These are phyloP conservation scores for Chaetomiaceae sp. DNA, from an alignment of 2,329 filamentous ascomycete genomes.

Conservation along the genomic window DNA sequence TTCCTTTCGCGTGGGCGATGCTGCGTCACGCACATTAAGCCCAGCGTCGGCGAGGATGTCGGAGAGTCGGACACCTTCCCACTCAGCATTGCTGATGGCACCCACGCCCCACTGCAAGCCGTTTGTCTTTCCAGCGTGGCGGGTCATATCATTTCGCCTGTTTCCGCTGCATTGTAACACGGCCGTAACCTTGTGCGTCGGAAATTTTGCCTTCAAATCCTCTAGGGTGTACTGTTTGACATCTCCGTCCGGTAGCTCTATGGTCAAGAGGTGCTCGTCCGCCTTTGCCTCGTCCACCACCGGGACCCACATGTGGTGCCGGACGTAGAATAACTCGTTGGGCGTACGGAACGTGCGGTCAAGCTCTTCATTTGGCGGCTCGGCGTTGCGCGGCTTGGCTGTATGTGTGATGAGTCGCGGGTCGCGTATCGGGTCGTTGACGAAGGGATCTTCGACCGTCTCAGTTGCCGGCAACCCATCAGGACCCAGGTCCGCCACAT, in stretches of 20 bases:
- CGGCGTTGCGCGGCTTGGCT: conserved; percentile 56
- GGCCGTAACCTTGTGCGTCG: conserved; percentile 48
- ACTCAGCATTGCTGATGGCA: conserved; percentile 57
- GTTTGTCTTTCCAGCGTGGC: conserved; percentile 44
- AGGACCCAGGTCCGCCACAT: conserved; percentile 51
- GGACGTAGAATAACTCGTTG: conserved; percentile 54
- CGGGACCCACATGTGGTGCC: conserved; percentile 63
- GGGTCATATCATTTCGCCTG: conserved; percentile 56
- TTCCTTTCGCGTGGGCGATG: conserved; percentile 3
- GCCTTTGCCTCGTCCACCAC: conserved; percentile 37
- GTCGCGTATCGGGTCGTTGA: conserved; percentile 50
- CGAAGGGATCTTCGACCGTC: conserved; percentile 57
- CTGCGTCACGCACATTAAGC: conserved; percentile 31
- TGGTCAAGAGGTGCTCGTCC: conserved; percentile 43
- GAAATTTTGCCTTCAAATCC: conserved; percentile 52
- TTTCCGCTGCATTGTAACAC: conserved; percentile 59
- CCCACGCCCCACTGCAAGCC: conserved; percentile 58
- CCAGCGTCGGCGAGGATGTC: conserved; percentile 56
- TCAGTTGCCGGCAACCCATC: conserved; percentile 51
- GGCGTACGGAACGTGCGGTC: conserved; percentile 50
- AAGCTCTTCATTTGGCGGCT: conserved; percentile 50
- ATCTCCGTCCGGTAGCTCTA: conserved; percentile 54
- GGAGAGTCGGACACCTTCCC: conserved; percentile 52
- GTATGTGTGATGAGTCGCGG: conserved; percentile 48
- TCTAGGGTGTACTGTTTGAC: conserved; percentile 48